These are phyloP conservation scores for Furculomyces boomerangus DNA, from an alignment of 371 early-diverging fungal species.

Conservation along the genomic window DNA sequence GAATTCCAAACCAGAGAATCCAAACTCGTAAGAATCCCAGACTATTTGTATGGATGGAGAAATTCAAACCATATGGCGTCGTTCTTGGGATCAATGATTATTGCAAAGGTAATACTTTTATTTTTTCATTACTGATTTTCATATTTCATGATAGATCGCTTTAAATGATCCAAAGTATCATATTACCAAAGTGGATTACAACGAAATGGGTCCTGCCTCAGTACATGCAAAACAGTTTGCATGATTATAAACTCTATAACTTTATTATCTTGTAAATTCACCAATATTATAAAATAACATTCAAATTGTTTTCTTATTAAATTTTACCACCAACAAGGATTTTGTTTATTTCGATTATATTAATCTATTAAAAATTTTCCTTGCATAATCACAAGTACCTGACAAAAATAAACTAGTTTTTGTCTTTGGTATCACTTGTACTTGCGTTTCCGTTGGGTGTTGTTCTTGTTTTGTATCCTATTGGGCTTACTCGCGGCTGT, in stretches of 20 bases:
- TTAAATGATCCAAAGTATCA: conserved; percentile 1
- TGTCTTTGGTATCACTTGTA: too few species aligned
- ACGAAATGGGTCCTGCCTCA: conserved; percentile 2
- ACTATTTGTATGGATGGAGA: conserved; percentile 25
- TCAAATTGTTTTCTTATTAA: too few species aligned
- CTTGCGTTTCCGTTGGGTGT: too few species aligned
- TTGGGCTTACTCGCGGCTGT: too few species aligned
- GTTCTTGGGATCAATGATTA: conserved; percentile 23
- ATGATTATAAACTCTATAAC: not conserved
- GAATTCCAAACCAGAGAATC: conserved; percentile 19
- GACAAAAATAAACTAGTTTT: too few species aligned
- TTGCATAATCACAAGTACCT: too few species aligned
- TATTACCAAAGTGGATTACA: conserved; percentile 4
- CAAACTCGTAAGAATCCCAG: conserved; percentile 14
- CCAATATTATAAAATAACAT: too few species aligned
- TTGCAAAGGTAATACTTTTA: conserved; percentile 9
- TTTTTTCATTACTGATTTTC: not conserved
- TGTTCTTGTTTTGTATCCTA: too few species aligned
- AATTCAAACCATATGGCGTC: conserved; percentile 11
- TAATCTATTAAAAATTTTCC: too few species aligned
- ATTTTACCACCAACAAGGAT: too few species aligned
- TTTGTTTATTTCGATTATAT: too few species aligned
- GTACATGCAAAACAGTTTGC: conserved; percentile 3
- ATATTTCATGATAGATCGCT: not conserved
- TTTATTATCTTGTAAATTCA: too few species aligned